Evolutionary conservation across 2,329 filamentous ascomycete species (phyloP).

Genomic region (Aspergillus ustus): DNA sequence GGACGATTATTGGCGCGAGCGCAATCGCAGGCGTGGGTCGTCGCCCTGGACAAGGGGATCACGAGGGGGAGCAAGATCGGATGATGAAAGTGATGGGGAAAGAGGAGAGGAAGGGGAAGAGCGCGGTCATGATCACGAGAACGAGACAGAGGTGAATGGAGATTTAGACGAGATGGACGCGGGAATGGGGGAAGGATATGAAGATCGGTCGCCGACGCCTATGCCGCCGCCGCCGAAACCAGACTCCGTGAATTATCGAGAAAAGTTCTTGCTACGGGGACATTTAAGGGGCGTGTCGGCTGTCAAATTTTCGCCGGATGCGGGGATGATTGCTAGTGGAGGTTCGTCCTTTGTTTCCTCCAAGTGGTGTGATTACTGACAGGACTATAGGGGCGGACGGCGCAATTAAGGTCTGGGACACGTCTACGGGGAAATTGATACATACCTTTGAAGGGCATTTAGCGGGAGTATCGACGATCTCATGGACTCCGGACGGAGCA

Average conservation of each 20-base stretch:
- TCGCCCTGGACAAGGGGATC: conserved; percentile 23
- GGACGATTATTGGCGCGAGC: conserved; percentile 40
- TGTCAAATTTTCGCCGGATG: conserved; percentile 89
- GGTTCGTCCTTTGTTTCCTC: conserved; percentile 52
- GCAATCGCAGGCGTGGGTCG: conserved; percentile 32
- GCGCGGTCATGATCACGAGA: conserved; percentile 3
- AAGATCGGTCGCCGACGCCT: conserved; percentile 40
- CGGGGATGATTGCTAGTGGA: conserved; percentile 84
- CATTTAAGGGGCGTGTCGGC: conserved; percentile 80
- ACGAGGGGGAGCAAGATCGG: conserved; percentile 3
- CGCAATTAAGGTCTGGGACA: conserved; percentile 90
- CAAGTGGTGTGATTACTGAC: conserved; percentile 7
- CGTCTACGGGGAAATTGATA: conserved; percentile 74
- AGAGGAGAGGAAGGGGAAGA: conserved; percentile 4
- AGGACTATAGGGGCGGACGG: conserved; percentile 71
- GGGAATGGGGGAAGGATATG: conserved; percentile 23
- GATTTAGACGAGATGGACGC: conserved; percentile 2
- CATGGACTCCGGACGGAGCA: conserved; percentile 91
- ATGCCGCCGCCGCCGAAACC: conserved; percentile 55
- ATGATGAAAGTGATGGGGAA: conserved; percentile 14
- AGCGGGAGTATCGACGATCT: conserved; percentile 86
- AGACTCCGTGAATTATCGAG: conserved; percentile 67
- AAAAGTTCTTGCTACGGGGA: conserved; percentile 72
- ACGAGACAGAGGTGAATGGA: conserved; percentile 7
- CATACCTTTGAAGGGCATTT: conserved; percentile 93